phyloP scores from a whole-genome alignment of 1,284 basidiomycete species.

The Cutaneotrichosporon cyanovorans region DNA sequence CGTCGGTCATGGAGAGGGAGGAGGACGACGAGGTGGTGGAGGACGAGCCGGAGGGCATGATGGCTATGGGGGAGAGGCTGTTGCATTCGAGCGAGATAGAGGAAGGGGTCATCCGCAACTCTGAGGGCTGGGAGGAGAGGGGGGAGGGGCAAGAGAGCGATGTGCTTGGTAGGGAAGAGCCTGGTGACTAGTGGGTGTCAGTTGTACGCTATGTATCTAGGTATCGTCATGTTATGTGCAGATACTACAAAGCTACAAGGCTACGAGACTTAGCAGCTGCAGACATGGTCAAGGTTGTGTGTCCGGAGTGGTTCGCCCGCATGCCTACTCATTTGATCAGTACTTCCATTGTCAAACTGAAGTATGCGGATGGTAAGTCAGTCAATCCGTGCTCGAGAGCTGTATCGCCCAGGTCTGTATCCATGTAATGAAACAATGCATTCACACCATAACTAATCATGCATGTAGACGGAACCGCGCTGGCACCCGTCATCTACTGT shows the following conservation, averaged over 20 bases:
- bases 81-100: conserved; percentile 38
- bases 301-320: no score
- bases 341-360: no score
- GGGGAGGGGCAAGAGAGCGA: conserved; percentile 37
- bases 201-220: no score
- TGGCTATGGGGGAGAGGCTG: conserved; percentile 34
- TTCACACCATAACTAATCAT: conserved; percentile 6
- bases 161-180: conserved; percentile 39
- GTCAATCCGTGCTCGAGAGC: not conserved
- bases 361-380: no score
- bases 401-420: no score
- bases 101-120: conserved; percentile 31
- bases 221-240: no score
- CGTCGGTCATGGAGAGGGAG: conserved; percentile 31
- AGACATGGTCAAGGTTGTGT: no score
- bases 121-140: conserved; percentile 40
- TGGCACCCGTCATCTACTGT: conserved; percentile 10
- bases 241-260: no score
- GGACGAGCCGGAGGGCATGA: conserved; percentile 39
- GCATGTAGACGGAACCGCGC: conserved; percentile 11
- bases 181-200: conserved; percentile 24
- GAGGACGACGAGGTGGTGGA: conserved; percentile 37
- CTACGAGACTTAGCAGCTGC: no score
- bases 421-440: conserved; percentile 11
- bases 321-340: no score